Base-by-base conservation (phyloP, 2,329 filamentous ascomycete species). In the Penicillium digitatum region DNA sequence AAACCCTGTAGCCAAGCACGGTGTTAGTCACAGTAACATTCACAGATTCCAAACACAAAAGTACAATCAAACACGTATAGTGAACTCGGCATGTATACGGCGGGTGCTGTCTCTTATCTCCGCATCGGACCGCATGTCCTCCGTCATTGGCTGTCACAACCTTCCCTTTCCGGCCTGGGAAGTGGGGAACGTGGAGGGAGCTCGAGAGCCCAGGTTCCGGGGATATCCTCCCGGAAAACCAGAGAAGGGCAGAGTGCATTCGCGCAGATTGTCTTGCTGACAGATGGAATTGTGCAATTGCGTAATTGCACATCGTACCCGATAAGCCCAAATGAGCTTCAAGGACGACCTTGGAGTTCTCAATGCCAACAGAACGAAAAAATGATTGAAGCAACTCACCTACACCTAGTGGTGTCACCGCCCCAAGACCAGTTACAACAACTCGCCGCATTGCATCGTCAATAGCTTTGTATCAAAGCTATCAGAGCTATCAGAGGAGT, bases 371-470 rank as follows among this genome's bases (percentile, higher is more conserved):
- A 29, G 49, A 43, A 43, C 34, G 38, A 44, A 52, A 56, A 46
- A 31, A 53, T 1, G 20, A 52, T 11, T 27, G 14, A 54, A 35
- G 32, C 43, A 48, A 71, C 72, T 60, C 69, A 85, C 83, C 90
- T 55, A 95, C 85, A 58, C 89, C 92, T 26, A 96, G 79, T 55
- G 92, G 92, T 62, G 89, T 90, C 65, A 94, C 82, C 69, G 88
- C 88, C 59, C 90, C 89, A 47, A 94, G 79, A 68, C 90, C 89
- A 50, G 90, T 94, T 70, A 94, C 86, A 66, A 93, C 90, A 65
- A 94, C 89, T 65, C 89, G 85, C 65, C 76, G 75, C 76, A 78
- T 76, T 51, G 65, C 68, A 70, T 69, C 29, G 31, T 24, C 32
- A 27, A 42, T 60, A 40, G 27, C 40, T 29, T 46, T 31, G 35